These are phyloP conservation scores for Ajuga reptans DNA, from an alignment of 305 asterid genomes.

Conservation along the genomic window DNA sequence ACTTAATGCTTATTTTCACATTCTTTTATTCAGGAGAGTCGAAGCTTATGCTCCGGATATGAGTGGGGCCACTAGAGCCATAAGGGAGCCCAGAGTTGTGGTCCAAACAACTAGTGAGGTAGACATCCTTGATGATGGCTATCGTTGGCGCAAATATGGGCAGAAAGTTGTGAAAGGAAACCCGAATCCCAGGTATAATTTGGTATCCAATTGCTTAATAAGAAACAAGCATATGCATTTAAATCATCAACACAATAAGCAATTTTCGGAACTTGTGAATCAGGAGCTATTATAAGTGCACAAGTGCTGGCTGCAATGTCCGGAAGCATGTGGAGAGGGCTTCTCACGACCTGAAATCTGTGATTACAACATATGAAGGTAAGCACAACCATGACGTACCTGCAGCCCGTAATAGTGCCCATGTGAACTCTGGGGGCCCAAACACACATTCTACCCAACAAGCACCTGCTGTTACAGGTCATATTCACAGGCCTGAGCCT, in stretches of 20 bases:
- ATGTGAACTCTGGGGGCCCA: constrained; percentile 29
- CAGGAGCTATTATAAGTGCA: constrained; percentile 98
- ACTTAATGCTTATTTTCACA: not conserved
- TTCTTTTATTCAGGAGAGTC: constrained; percentile 46
- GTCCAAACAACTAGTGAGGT: constrained; percentile 94
- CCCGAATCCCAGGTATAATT: constrained; percentile 79
- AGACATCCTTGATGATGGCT: constrained; percentile 87
- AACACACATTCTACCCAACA: constrained; percentile 30
- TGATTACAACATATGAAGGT: constrained; percentile 84
- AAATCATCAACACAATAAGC: not conserved
- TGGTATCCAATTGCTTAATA: not conserved
- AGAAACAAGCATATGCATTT: not conserved
- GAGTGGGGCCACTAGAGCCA: constrained; percentile 48
- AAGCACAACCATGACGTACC: constrained; percentile 93
- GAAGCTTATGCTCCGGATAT: constrained; percentile 43
- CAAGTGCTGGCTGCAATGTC: constrained; percentile 73
- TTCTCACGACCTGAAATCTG: constrained; percentile 71
- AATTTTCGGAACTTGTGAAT: not conserved
- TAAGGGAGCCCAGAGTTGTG: constrained; percentile 84
- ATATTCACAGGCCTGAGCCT: constrained; percentile 49
- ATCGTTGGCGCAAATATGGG: constrained; percentile 94
- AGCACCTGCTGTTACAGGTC: constrained; percentile 26
- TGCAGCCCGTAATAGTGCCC: constrained; percentile 63
- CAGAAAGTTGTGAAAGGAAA: constrained; percentile 94
- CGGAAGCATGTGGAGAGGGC: constrained; percentile 94